Evolutionary conservation across 331 rosid species (phyloP).

Genomic region (Pyrus hybrid): DNA sequence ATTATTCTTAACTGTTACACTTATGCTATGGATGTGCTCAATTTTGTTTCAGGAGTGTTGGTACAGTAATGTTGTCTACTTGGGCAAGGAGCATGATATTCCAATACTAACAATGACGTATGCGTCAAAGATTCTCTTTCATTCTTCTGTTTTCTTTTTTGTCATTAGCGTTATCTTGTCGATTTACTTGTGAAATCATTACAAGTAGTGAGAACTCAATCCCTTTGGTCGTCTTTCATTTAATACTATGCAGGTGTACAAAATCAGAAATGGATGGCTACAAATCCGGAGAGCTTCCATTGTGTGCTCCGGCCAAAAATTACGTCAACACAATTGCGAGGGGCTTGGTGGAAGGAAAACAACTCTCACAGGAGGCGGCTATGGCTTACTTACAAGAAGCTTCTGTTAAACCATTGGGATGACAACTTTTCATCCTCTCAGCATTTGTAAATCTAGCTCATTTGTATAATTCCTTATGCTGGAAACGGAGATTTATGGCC

Average conservation of each 20-base stretch:
- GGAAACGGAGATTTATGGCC: neutral
- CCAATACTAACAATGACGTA: constrained; percentile 86
- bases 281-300: too few relatives aligned
- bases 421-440: neutral
- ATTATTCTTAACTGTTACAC: neutral
- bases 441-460: neutral
- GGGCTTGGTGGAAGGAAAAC: too few relatives aligned
- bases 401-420: too few relatives aligned
- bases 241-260: too few relatives aligned
- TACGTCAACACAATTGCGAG: too few relatives aligned
- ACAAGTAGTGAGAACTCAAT: too few relatives aligned
- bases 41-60: constrained; percentile 44
- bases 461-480: neutral
- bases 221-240: too few relatives aligned
- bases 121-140: constrained; percentile 12
- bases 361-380: too few relatives aligned
- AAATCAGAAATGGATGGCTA: too few relatives aligned
- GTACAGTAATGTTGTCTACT: constrained; percentile 58
- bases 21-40: neutral
- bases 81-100: constrained; percentile 57
- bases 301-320: too few relatives aligned
- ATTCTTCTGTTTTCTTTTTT: neutral
- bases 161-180: neutral
- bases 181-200: neutral
- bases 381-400: too few relatives aligned